Evolutionary conservation across 306 rosid species (phyloP).

Genomic region (Quercus cerris): DNA sequence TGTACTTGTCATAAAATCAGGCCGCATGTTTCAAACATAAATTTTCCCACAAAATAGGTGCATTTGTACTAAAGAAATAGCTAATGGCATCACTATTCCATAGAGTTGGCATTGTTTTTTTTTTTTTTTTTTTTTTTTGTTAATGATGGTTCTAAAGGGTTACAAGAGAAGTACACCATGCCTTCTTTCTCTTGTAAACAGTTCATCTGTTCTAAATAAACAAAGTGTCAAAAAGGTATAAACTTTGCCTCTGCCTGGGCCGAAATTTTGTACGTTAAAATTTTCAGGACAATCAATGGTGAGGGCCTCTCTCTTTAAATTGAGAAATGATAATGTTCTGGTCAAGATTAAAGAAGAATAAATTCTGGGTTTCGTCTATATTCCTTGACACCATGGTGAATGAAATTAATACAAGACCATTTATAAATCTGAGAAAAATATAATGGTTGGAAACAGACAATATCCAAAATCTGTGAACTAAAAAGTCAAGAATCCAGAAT

Average conservation of each 20-base stretch:
- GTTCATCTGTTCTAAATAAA: background rate
- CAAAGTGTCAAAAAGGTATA: conserved; percentile 1
- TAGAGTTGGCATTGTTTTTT: background rate
- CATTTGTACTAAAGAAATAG: background rate
- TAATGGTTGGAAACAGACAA: too few relatives aligned
- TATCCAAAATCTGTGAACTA: too few relatives aligned
- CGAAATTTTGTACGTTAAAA: conserved; percentile 13
- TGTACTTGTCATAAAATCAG: too few relatives aligned
- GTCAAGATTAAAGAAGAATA: too few relatives aligned
- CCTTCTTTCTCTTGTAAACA: conserved; percentile 15
- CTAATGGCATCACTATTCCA: background rate
- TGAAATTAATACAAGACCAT: too few relatives aligned
- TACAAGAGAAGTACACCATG: conserved; percentile 21
- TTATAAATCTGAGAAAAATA: too few relatives aligned
- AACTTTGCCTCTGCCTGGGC: conserved; percentile 39
- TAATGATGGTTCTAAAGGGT: background rate
- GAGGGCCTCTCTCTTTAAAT: background rate
- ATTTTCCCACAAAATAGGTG: background rate
- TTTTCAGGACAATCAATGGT: conserved; percentile 13
- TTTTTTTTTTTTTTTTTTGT: background rate
- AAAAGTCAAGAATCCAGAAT: too few relatives aligned
- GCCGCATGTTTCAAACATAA: too few relatives aligned
- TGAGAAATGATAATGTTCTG: too few relatives aligned
- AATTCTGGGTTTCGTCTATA: too few relatives aligned
- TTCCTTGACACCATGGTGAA: too few relatives aligned